These are phyloP conservation scores for Peronospora tabacina DNA, from an alignment of 352 stramenopile species.

Conservation along the genomic window DNA sequence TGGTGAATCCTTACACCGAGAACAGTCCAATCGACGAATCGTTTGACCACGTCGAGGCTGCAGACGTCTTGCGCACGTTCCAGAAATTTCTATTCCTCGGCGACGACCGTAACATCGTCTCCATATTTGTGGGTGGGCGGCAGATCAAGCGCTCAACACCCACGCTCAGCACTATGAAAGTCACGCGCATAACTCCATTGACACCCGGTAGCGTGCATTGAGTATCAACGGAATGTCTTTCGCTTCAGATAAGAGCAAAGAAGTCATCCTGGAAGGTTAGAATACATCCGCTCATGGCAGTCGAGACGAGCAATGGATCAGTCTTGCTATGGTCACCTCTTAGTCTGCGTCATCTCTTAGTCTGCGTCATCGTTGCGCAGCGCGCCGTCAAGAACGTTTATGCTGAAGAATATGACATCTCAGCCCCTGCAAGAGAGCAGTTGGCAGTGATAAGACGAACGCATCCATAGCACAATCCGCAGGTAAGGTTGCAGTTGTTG, in stretches of 20 bases:
- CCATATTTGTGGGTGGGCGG: slow-evolving; percentile 74
- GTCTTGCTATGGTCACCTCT: slow-evolving; percentile 43
- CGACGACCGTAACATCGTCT: slow-evolving; percentile 23
- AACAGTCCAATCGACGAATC: slow-evolving; percentile 64
- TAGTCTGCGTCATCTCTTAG: slow-evolving; percentile 50
- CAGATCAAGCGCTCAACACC: slow-evolving; percentile 38
- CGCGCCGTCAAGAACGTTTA: slow-evolving; percentile 9
- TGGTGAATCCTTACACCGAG: slow-evolving; percentile 56
- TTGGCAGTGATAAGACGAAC: no score
- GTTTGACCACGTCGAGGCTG: slow-evolving; percentile 35
- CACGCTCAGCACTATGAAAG: neutral
- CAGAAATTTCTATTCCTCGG: slow-evolving; percentile 56
- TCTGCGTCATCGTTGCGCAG: neutral
- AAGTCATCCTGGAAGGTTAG: neutral
- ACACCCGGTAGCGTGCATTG: slow-evolving; percentile 11
- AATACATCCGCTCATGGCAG: slow-evolving; percentile 9
- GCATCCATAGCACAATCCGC: no score
- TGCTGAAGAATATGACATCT: slow-evolving; percentile 34
- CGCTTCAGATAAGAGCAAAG: slow-evolving; percentile 10
- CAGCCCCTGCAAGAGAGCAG: neutral
- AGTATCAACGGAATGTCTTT: slow-evolving; percentile 18
- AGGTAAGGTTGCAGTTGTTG: no score
- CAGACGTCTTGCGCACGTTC: slow-evolving; percentile 64
- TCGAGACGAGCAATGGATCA: slow-evolving; percentile 48
- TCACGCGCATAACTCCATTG: slow-evolving; percentile 9